Evolutionary conservation across 2,329 filamentous ascomycete species (phyloP), one percentile per base, ranked within the genome.

Genomic region (Trichoderma citrinoviride): DNA sequence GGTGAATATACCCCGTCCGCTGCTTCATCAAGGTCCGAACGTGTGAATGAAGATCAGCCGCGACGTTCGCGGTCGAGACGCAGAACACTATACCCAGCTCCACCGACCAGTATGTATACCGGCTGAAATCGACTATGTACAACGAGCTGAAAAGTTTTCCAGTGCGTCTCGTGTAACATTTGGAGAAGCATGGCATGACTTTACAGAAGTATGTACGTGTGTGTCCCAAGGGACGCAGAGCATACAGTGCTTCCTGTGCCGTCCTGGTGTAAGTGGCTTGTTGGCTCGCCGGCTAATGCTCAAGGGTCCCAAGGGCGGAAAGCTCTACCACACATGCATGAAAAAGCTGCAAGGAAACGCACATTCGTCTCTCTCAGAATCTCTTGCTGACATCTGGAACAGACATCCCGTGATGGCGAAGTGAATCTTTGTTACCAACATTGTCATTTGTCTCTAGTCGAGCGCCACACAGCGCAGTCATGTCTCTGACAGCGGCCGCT

Each of bases 401-500:
- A 58, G 43, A 37, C 10, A 50, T 7, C 14, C 46, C 27, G 4
- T 25, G 21, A 49, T 19, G 21, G 5, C 50, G 21, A 61, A 10
- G 15, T 46, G 23, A 41, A 27, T 41, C 33, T 27, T 41, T 50
- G 50, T 46, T 50, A 46, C 46, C 57, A 61, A 25, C 49, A 12
- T 37, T 62, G 49, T 49, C 58, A 43, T 37, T 19, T 23, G 37
- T 27, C 23, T 21, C 19, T 62, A 53, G 47, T 54, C 25, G 61
- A 50, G 29, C 61, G 61, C 61, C 52, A 64, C 61, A 53, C 21
- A 19, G 40, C 21, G 21, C 15, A 25, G 52, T 19, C 50, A 23
- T 41, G 60, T 55, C 53, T 64, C 52, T 64, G 61, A 57, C 61
- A 50, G 54, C 61, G 53, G 53, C 37, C 46, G n/a, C 44, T 54